Base-by-base conservation (phyloP, 1,284 basidiomycete genomes). In the Ustilago sp. region DNA sequence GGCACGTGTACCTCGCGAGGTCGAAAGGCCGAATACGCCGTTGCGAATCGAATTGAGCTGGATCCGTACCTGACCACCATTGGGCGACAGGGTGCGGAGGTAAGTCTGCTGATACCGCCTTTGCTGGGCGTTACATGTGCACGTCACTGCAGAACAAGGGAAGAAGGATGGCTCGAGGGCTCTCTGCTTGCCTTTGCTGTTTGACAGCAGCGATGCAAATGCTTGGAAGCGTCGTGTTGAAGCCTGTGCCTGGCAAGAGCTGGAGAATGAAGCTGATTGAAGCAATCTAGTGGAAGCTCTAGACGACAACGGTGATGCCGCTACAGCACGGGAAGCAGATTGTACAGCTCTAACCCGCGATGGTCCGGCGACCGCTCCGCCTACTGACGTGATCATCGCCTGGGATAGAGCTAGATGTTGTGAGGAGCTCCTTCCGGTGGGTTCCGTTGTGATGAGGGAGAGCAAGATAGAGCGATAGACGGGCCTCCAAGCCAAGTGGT, bases 1-100 rank as follows among this genome's bases (percentile, higher is more conserved):
- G 2, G 79, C 67, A 0, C 84, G 79, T 5, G 77, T 76, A 11
- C 84, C 84, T 19, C 84, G 75, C 9, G 79, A 70, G 0, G 80
- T 80, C 12, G 72, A 68, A 8, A 77, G 62, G 4, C 80, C 80
- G 52, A 74, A 81, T 39, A 81, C 78, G 36, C 74, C 74, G 17
- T 63, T 73, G 47, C 70, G 66, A 19, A 63, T 68, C 15, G 69
- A 55, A 13, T 69, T 73, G 63, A 79, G 73, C 34, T 72, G 73
- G 36, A 79, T 68, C 28, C 77, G 68, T 2, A 63, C 73, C 47
- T 68, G 69, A 4, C 60, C 69, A 39, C 76, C 72, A 1, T 59
- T 59, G 0, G 77, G 77, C 3, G 73, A 65, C 13, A 60, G 48
- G 28, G 73, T 75, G 50, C 77, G 77, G 15, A 79, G 59, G n/a